Base-by-base conservation (phyloP, 805 yeast species). In the Jamesozyma rosinii region DNA sequence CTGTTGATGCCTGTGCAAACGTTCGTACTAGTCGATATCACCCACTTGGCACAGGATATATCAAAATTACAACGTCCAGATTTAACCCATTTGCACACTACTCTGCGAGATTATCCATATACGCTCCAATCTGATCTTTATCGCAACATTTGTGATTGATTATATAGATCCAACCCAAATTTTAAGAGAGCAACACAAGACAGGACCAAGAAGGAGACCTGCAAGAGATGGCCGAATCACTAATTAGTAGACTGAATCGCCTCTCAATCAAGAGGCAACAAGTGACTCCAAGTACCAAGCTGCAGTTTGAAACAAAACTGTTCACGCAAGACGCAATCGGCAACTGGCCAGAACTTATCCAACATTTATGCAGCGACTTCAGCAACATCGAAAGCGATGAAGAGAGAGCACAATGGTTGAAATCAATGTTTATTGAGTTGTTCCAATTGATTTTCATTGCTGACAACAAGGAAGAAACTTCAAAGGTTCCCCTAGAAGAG, bases 331-430 rank as follows among this genome's bases (percentile, higher is more conserved):
- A 44, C 2, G 42, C 49, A 14, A 15, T 52, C 8, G 41, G 34
- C 2, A 43, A 53, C 35, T 51, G 58, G 54, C 19, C 46, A 8
- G 22, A 43, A 10, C 44, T 38, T 19, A 38, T 43, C 19, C 42
- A 41, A 10, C 42, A 41, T n/a, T 36, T 55, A n/a, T 32, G 45
- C 21, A 15, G 36, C 3, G 44, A 49, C 10, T 51, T 54, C 26
- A 33, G 18, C 18, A 44, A 22, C 5, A 27, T 49, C 5, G 51
- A 53, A 22, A 43, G 43, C 21, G 38, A 44, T 19, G 45, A 45
- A 13, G 55, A 52, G 9, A 50, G 49, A 38, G 45, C 44, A 26
- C 40, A 45, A 15, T 55, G 63, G 62, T 43, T 58, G n/a, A 52
- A 47, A 32, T 30, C 32, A n/a, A 27, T 53, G 8, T 48, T 53